These are phyloP conservation scores for Alternaria panax DNA, from an alignment of 2,329 filamentous ascomycete genomes.

Conservation along the genomic window DNA sequence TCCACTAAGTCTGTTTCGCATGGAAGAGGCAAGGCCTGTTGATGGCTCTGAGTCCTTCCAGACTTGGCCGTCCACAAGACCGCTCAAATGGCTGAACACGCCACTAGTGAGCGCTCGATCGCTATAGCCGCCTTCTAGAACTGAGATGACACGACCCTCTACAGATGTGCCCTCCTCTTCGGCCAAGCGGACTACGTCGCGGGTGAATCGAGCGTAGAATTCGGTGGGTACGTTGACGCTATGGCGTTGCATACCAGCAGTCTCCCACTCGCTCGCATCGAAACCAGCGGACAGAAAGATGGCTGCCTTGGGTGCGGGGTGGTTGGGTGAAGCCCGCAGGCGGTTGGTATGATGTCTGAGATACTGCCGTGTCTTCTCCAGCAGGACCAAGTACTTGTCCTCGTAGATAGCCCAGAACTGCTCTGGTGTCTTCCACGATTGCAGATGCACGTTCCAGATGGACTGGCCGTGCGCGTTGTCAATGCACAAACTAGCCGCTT, in stretches of 20 bases:
- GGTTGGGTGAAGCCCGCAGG: conserved; percentile 63
- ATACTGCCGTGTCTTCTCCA: conserved; percentile 82
- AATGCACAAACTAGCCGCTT: conserved; percentile 91
- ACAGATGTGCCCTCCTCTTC: conserved; percentile 79
- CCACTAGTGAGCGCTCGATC: conserved; percentile 89
- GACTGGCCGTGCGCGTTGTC: conserved; percentile 93
- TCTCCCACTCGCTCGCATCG: conserved; percentile 95
- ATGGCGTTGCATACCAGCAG: conserved; percentile 91
- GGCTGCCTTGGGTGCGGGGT: conserved; percentile 75
- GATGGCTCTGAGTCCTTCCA: conserved; percentile 38
- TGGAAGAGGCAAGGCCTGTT: conserved; percentile 64
- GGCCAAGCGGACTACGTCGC: conserved; percentile 82
- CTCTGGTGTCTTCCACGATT: conserved; percentile 80
- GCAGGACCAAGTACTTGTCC: conserved; percentile 74
- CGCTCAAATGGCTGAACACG: conserved; percentile 87
- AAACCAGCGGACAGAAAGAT: conserved; percentile 97
- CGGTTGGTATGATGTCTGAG: conserved; percentile 75
- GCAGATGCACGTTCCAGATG: conserved; percentile 94
- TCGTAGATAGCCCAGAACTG: conserved; percentile 94
- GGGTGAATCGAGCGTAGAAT: conserved; percentile 91
- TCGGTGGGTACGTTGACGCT: conserved; percentile 95
- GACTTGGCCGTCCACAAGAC: conserved; percentile 69
- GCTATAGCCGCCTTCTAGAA: conserved; percentile 95
- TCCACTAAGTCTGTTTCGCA: conserved; percentile 61
- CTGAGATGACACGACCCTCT: conserved; percentile 87